Evolutionary conservation across 1,284 basidiomycete species (phyloP), one percentile per base, ranked within the genome.

Genomic region (Cronartium ribicola): DNA sequence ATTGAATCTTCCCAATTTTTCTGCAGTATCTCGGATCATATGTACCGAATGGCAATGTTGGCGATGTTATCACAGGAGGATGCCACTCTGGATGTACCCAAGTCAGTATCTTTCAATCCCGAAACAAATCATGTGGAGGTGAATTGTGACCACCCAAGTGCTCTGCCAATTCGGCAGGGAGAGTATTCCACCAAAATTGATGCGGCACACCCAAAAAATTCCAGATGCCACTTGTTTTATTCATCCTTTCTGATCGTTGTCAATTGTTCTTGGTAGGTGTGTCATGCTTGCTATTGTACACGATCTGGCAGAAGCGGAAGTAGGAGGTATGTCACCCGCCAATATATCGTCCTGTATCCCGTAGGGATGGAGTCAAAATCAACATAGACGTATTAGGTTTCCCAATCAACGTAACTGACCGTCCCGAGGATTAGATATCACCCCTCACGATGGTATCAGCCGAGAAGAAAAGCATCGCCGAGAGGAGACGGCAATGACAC

Each of bases 1-100:
- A 13, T 5, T 5, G 51, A 20, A n/a, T 40, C 4, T 8, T 39
- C 20, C 57, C 17, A 29, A 14, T 22, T 57, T 20, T 29, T 14
- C 14, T 51, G 8, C 37, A 70, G 68, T 62, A 70, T 71, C 11
- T 29, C 68, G 5, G 68, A 71, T 39, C 68, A 71, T 57, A 71
- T 71, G 68, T 71, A 71, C 48, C 20, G 68, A 37, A 71, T 71
- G 68, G 68, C 68, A 5, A 64, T 71, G 61, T 48, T 71, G 41
- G 68, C 68, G 7, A 55, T 71, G 61, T n/a, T 71, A 39, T 64
- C 61, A 14, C 59, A 71, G 14, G 60, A 71, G 3, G 68, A 71
- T n/a, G 13, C 61, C 5, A 8, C 10, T 4, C 60, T 71, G 5
- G 68, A 71, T 62, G 43, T 70, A n/a, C 60, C 68, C 40, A 70